Percentiles rank a stretch among this genome's conserved stretches.
phyloP scores from a whole-genome alignment of 1,284 basidiomycete genomes.

The Rhodotorula mucilaginosa region DNA sequence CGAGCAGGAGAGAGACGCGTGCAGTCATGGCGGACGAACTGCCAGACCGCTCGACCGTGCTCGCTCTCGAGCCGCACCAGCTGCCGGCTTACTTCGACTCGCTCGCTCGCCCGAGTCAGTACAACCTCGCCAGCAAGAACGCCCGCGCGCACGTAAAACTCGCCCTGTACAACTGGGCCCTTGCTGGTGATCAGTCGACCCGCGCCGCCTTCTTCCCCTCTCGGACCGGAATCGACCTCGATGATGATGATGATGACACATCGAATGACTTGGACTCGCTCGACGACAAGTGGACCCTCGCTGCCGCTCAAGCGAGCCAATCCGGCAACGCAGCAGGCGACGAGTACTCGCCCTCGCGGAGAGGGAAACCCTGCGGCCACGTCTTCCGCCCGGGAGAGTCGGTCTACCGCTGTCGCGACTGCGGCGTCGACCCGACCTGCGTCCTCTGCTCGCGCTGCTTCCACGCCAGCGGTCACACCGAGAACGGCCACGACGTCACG shows the following conservation, averaged over 20 bases:
- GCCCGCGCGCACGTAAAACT: background rate
- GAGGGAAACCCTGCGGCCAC: slow-evolving; percentile 43
- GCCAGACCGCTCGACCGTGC: background rate
- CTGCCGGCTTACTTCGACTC: slow-evolving; percentile 9
- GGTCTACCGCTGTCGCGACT: slow-evolving; percentile 61
- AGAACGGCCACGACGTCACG: slow-evolving; percentile 72
- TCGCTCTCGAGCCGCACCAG: background rate
- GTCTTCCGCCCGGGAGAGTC: slow-evolving; percentile 45
- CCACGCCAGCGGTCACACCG: slow-evolving; percentile 70
- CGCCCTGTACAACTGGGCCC: slow-evolving; percentile 14
- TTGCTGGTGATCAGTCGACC: background rate
- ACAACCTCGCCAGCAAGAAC: background rate
- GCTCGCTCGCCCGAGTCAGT: slow-evolving; percentile 8
- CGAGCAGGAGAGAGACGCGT: too few species aligned
- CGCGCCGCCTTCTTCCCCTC: background rate
- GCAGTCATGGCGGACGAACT: background rate
- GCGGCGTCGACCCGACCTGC: slow-evolving; percentile 79
- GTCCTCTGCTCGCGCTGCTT: slow-evolving; percentile 86
- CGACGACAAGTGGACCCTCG: slow-evolving; percentile 16
- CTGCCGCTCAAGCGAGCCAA: slow-evolving; percentile 2
- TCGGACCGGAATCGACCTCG: background rate
- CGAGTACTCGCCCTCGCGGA: slow-evolving; percentile 19
- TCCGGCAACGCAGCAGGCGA: background rate
- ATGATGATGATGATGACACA: slow-evolving; percentile 5
- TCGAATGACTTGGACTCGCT: background rate